phyloP scores from a whole-genome alignment of 352 stramenopile species.

The Globisporangium nunn region DNA sequence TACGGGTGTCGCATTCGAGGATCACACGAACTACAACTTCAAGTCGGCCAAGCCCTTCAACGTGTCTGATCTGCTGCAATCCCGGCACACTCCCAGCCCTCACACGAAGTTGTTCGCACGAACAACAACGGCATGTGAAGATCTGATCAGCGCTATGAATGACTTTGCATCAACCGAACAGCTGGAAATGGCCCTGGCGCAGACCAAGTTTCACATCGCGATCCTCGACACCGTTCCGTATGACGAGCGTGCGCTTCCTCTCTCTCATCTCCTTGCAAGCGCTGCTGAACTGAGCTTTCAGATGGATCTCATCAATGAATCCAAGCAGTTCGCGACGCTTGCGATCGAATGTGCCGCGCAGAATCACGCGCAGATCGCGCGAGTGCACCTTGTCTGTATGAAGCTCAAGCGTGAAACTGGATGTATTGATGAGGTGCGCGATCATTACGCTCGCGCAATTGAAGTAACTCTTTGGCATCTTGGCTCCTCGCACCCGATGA shows the following conservation, averaged over 20 bases:
- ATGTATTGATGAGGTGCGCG: conserved; percentile 13
- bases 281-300: conserved; percentile 26
- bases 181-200: conserved; percentile 20
- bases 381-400: conserved; percentile 27
- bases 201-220: conserved; percentile 34
- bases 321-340: conserved; percentile 21
- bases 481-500: conserved; percentile 23
- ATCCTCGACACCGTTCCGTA: conserved; percentile 22
- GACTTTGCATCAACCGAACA: conserved; percentile 15
- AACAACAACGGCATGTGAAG: conserved; percentile 21
- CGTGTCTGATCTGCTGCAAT: conserved; percentile 12
- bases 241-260: conserved; percentile 23
- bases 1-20: conserved; percentile 16
- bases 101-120: conserved; percentile 17
- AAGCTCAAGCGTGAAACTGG: conserved; percentile 18
- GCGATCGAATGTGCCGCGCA: conserved; percentile 27
- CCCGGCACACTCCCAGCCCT: conserved; percentile 2
- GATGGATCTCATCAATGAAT: conserved; percentile 15
- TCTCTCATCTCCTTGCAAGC: conserved; percentile 30
- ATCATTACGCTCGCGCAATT: conserved; percentile 25
- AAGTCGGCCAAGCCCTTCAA: conserved; percentile 18
- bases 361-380: conserved; percentile 21
- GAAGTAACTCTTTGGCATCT: conserved; percentile 34
- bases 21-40: conserved; percentile 33
- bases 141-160: conserved; percentile 18